Evolutionary conservation across 768 basidiomycete genomes (phyloP), one percentile per base, ranked within the genome.

Genomic region (Chalciporus piperatus): DNA sequence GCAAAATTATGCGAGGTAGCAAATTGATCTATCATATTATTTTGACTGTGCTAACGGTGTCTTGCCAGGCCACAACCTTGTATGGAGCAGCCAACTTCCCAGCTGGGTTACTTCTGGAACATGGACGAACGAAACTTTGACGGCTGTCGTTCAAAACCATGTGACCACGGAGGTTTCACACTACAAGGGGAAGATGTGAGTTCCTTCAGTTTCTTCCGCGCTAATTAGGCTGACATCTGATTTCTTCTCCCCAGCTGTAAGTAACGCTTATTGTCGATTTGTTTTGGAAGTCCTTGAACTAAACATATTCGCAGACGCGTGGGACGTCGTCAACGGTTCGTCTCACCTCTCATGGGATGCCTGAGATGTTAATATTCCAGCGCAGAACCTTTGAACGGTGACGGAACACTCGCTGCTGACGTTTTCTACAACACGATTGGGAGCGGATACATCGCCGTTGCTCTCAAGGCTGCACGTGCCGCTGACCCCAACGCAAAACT

Each of bases 351-450:
- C 28, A 16, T 14, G 35, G 35, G n/a, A 37, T 32, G n/a, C n/a
- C n/a, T 6, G 16, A n/a, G 35, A 37, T 16, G 35, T 47, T 8
- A 13, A 16, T 32, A 16, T 30, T 16, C 33, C 16, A 10, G n/a
- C 16, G 22, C 27, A 60, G 58, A 63, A 32, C 51, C 61, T n/a
- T 27, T 63, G 70, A 80, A 82, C 57, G 82, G 83, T 28, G 73
- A 84, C 56, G 82, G 84, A 22, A 81, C 79, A 8, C 80, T 70
- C 65, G 76, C 81, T 38, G 49, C 67, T 17, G 68, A 75, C 47
- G 74, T 84, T 14, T 85, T 83, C 70, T 81, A 72, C 68, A 73
- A 73, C 54, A 76, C 74, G 2, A 70, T 77, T 17, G 75, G 76
- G 16, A 67, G 72, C 4, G 59, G 63, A 16, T 84, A 74, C 64